A percentile compares a stretch with the other conserved stretches of the same genome.
Evolutionary conservation across 148 eudicot species (phyloP).

Genomic region (Rhododendron griersonianum): DNA sequence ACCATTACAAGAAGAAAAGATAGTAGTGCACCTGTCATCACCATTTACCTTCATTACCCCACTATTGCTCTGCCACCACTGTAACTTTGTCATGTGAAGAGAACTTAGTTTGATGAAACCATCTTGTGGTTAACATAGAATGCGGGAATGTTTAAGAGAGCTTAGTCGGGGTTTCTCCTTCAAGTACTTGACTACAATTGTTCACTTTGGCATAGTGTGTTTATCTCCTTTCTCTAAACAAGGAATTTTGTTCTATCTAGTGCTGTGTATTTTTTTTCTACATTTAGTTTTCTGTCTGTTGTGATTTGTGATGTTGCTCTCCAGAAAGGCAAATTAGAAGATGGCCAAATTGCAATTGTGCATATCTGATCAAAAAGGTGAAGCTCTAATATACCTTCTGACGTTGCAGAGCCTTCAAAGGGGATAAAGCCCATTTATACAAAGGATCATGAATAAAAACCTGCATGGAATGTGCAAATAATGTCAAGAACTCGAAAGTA

Average conservation of each 20-base stretch:
- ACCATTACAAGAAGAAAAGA: neutral
- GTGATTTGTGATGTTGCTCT: neutral
- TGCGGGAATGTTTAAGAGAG: neutral
- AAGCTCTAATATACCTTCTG: constrained; percentile 59
- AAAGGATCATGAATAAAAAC: constrained; percentile 98
- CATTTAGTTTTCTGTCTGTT: neutral
- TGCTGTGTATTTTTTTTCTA: neutral
- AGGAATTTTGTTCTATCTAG: neutral
- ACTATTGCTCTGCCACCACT: neutral
- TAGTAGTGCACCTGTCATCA: neutral
- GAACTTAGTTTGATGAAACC: neutral
- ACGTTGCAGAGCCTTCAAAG: constrained; percentile 90
- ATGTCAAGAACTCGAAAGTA: neutral
- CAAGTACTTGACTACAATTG: neutral
- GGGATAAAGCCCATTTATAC: constrained; percentile 98
- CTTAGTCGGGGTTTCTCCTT: neutral
- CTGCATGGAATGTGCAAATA: constrained; percentile 36
- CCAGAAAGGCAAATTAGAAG: constrained; percentile 10
- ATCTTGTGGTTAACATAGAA: neutral
- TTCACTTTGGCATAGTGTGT: neutral
- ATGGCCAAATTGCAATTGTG: neutral
- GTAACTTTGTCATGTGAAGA: neutral
- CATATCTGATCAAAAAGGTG: neutral
- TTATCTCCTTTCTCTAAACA: neutral
- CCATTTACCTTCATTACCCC: neutral